Percentiles rank a stretch among this genome's conserved stretches.
These are phyloP conservation scores for Suillus decipiens DNA, from an alignment of 768 basidiomycete genomes.

Conservation along the genomic window DNA sequence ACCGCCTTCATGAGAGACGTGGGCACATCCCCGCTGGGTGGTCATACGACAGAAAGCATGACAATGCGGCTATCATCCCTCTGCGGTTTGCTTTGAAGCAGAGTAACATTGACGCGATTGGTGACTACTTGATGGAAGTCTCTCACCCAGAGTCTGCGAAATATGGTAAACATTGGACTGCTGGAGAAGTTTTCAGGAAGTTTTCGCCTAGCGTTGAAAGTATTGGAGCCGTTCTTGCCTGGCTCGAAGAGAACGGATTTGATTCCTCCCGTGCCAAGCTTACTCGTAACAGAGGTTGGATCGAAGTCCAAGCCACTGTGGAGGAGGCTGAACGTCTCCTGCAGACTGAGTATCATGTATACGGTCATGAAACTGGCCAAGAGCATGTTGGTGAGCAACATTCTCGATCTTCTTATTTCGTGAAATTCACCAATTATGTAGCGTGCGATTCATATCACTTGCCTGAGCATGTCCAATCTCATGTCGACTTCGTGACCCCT, in stretches of 20 bases:
- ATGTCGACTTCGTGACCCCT: constrained; percentile 42
- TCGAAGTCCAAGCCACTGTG: constrained; percentile 40
- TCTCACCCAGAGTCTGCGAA: constrained; percentile 51
- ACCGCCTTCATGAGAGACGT: constrained; percentile 42
- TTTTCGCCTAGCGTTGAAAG: constrained; percentile 49
- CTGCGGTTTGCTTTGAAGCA: constrained; percentile 52
- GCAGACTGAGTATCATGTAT: constrained; percentile 46
- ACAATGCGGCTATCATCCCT: constrained; percentile 39
- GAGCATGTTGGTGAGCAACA: constrained; percentile 38
- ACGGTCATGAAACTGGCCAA: constrained; percentile 37
- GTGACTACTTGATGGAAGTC: constrained; percentile 47
- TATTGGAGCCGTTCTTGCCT: constrained; percentile 41
- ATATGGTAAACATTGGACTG: constrained; percentile 53
- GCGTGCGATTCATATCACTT: constrained; percentile 38
- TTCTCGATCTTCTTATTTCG: neutral
- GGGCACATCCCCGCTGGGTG: constrained; percentile 37
- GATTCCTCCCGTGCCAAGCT: constrained; percentile 38
- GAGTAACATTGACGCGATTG: constrained; percentile 45
- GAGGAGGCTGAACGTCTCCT: constrained; percentile 45
- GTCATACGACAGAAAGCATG: constrained; percentile 36
- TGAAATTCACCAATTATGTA: constrained; percentile 13
- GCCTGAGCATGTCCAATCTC: constrained; percentile 36
- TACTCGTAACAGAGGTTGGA: constrained; percentile 41
- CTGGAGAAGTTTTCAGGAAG: constrained; percentile 42
- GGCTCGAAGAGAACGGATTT: constrained; percentile 47